Conservation (phyloP, 1,284 basidiomycete species). For the Moesziomyces antarcticus region DNA sequence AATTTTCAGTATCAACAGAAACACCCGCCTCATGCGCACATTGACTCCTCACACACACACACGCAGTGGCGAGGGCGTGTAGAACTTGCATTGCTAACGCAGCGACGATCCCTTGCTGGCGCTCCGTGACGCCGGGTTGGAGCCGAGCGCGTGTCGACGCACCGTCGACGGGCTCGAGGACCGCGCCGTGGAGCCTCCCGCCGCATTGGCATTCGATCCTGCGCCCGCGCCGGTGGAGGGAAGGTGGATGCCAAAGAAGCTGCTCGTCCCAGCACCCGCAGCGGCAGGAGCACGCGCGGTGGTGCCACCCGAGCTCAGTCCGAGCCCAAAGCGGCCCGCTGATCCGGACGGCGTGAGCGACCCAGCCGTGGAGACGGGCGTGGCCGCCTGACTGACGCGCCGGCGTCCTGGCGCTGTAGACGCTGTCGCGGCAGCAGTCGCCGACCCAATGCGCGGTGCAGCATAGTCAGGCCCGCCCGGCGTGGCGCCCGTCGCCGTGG, state of each 20-base stretch:
- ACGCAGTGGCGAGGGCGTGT: neutral
- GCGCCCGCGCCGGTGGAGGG: conserved; percentile 9
- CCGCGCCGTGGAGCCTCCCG: neutral
- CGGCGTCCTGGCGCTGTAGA: conserved; percentile 20
- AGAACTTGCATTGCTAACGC: conserved; percentile 4
- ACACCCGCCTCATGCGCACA: no score
- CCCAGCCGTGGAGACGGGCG: conserved; percentile 2
- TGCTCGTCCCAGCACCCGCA: conserved; percentile 18
- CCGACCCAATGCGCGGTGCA: conserved; percentile 16
- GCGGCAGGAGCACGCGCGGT: conserved; percentile 1
- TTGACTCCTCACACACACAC: neutral
- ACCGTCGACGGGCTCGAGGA: conserved; percentile 27
- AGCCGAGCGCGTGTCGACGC: conserved; percentile 18
- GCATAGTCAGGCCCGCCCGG: conserved; percentile 28
- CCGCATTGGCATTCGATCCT: neutral
- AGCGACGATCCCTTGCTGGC: conserved; percentile 38
- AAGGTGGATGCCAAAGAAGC: conserved; percentile 50
- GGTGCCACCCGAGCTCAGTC: conserved; percentile 11
- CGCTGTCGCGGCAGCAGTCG: neutral
- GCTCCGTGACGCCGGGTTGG: conserved; percentile 28
- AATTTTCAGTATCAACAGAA: neutral
- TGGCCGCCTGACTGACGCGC: conserved; percentile 30
- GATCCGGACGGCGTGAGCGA: conserved; percentile 10
- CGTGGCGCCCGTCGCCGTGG: conserved; percentile 4
- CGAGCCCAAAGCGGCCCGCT: conserved; percentile 26